These are phyloP conservation scores for Metschnikowia gelsemii DNA, from an alignment of 805 yeast genomes.

Conservation along the genomic window DNA sequence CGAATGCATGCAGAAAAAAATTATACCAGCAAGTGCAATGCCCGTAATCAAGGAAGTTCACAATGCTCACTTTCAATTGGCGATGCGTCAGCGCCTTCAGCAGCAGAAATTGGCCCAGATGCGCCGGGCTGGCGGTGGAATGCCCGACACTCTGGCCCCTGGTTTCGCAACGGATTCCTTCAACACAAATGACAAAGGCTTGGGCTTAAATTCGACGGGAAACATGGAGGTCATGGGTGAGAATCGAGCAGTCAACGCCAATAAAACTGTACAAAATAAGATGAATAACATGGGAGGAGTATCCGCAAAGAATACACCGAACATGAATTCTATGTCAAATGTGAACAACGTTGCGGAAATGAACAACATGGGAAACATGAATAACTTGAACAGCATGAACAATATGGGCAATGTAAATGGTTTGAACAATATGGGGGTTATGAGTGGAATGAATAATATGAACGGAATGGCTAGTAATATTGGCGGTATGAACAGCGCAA, in stretches of 20 bases:
- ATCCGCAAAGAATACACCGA: constrained; percentile 3
- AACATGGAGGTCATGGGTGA: constrained; percentile 8
- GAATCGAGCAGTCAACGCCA: too few relatives aligned
- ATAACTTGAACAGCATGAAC: constrained; percentile 1
- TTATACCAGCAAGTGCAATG: constrained; percentile 57
- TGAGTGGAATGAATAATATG: too few relatives aligned
- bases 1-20: constrained; percentile 57
- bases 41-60: constrained; percentile 65
- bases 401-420: not conserved
- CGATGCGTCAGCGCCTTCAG: constrained; percentile 51
- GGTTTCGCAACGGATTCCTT: constrained; percentile 6
- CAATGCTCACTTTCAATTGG: constrained; percentile 60
- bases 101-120: constrained; percentile 34
- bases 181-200: constrained; percentile 3
- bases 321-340: constrained; percentile 8
- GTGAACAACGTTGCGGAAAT: constrained; percentile 8
- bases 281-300: constrained; percentile 14
- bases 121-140: constrained; percentile 14
- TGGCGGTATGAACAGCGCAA: constrained; percentile 9
- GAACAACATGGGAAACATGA: constrained; percentile 11
- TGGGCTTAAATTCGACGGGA: not conserved
- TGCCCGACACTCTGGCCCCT: not conserved
- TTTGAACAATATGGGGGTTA: not conserved
- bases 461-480: not conserved
- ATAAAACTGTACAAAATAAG: too few relatives aligned